Evolutionary conservation across 768 basidiomycete genomes (phyloP).

Genomic region (Lentinula raphanica): DNA sequence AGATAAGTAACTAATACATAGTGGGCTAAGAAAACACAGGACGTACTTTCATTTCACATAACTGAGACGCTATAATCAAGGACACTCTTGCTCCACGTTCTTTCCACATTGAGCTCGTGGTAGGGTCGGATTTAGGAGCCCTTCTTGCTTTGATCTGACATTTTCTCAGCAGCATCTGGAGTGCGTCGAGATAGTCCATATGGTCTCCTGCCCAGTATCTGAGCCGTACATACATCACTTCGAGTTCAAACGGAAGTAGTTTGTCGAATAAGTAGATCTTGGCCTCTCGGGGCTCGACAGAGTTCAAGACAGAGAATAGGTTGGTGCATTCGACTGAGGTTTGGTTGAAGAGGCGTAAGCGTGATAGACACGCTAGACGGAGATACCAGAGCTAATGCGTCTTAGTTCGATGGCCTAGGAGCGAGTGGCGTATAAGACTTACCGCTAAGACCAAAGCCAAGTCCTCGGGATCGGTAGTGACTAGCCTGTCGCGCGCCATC

Average conservation of each 20-base stretch:
- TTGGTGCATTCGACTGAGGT: slow-evolving; percentile 81
- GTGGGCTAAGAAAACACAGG: not conserved
- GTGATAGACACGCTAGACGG: slow-evolving; percentile 71
- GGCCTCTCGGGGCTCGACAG: slow-evolving; percentile 46
- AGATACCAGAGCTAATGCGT: slow-evolving; percentile 82
- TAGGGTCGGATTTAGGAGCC: slow-evolving; percentile 28
- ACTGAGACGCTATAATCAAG: slow-evolving; percentile 74
- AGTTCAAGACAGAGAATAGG: slow-evolving; percentile 65
- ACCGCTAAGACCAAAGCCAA: slow-evolving; percentile 61
- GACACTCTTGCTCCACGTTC: slow-evolving; percentile 74
- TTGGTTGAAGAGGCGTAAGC: slow-evolving; percentile 81
- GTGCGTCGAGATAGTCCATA: slow-evolving; percentile 74
- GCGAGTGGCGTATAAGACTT: slow-evolving; percentile 21
- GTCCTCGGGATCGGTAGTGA: slow-evolving; percentile 66
- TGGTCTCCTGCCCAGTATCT: slow-evolving; percentile 81
- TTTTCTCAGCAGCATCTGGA: slow-evolving; percentile 54
- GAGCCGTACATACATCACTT: slow-evolving; percentile 68
- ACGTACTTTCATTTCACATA: slow-evolving; percentile 78
- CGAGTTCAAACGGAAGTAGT: slow-evolving; percentile 55
- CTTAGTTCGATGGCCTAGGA: not conserved
- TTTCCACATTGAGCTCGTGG: slow-evolving; percentile 66
- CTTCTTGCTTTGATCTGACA: slow-evolving; percentile 51
- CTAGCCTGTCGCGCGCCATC: slow-evolving; percentile 78
- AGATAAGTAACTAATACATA: not conserved
- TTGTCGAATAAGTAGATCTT: slow-evolving; percentile 57